Base-by-base conservation (phyloP, 805 yeast genomes). In the Yamadazyma phyllophila region DNA sequence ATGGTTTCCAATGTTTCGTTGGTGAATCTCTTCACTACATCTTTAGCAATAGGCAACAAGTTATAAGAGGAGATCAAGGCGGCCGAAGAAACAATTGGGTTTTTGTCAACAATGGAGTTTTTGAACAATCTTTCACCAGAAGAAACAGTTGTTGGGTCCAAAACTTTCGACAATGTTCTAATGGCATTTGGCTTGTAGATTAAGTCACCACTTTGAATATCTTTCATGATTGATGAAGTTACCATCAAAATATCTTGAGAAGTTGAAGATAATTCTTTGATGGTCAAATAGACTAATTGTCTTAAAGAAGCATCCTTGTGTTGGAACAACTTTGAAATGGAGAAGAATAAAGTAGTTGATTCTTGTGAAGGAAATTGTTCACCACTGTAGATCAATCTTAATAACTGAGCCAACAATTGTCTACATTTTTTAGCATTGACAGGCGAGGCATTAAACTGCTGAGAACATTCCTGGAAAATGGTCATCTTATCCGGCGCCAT, bases 171-270 rank as follows among this genome's bases (percentile, higher is more conserved):
- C 58, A 94, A 77, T 0, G 98, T 86, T 65, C 99, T 82, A 52
- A 94, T 85, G 17, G 99, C 98, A 62, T 94, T 86, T 46, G 99
- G 97, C 61, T 90, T 89, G 68, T 85, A 90, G 50, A 89, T 73
- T 52, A 81, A 73, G 48, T 88, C 95, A 46, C 92, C 92, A 54
- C 83, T 84, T 69, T 95, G 97, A 44, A 94, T 88, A 69, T 94
- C 99, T 69, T 91, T 91, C 97, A 94, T 94, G 61, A 94, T 91
- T 24, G 96, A 90, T 2, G 97, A 88, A 24, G 99, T 94, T 24
- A 92, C 97, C 98, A 94, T 94, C 66, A 94, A 78, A 46, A 90
- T 89, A 66, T 94, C 97, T 55, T 88, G 88, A 15, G 97, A 88
- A 51, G 85, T 79, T 14, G 83, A 69, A 41, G 92, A 80, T 51